These are phyloP conservation scores for Phytophthora cactorum DNA, from an alignment of 352 stramenopile genomes.

Conservation along the genomic window DNA sequence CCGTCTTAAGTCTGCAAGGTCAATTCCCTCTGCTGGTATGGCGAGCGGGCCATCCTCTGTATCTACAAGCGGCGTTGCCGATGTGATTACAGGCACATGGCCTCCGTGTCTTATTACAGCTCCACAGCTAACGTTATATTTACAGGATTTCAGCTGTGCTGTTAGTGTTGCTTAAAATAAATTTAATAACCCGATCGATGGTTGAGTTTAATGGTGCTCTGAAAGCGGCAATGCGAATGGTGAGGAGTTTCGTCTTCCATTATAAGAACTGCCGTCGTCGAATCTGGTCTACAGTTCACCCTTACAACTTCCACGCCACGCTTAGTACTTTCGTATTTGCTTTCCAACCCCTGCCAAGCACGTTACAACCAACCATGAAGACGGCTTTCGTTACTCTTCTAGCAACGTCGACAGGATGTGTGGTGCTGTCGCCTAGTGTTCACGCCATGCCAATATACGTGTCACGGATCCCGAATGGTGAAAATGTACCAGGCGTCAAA, in stretches of 20 bases:
- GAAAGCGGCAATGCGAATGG: background rate
- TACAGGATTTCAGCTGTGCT: too few species aligned
- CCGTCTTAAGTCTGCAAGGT: too few species aligned
- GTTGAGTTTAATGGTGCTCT: too few species aligned
- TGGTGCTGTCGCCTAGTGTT: background rate
- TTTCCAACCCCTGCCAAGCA: background rate
- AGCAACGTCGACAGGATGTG: background rate
- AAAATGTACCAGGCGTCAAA: constrained; percentile 33
- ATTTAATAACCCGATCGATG: too few species aligned
- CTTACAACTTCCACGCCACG: background rate
- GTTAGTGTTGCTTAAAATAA: too few species aligned
- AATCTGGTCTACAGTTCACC: constrained; percentile 12
- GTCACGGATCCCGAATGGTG: constrained; percentile 34
- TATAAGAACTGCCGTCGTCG: constrained; percentile 17
- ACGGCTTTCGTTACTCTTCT: background rate
- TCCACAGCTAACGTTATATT: too few species aligned
- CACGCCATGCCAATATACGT: constrained; percentile 27
- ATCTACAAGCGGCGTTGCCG: too few species aligned
- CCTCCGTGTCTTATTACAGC: too few species aligned
- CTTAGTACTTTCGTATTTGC: background rate
- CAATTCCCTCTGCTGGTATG: too few species aligned
- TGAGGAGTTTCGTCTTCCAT: constrained; percentile 21
- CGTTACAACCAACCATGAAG: constrained; percentile 2
- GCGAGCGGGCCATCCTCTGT: too few species aligned
- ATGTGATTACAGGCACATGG: too few species aligned